These are phyloP conservation scores for Eucalyptus grandis DNA, from an alignment of 345 rosid genomes.

Conservation along the genomic window DNA sequence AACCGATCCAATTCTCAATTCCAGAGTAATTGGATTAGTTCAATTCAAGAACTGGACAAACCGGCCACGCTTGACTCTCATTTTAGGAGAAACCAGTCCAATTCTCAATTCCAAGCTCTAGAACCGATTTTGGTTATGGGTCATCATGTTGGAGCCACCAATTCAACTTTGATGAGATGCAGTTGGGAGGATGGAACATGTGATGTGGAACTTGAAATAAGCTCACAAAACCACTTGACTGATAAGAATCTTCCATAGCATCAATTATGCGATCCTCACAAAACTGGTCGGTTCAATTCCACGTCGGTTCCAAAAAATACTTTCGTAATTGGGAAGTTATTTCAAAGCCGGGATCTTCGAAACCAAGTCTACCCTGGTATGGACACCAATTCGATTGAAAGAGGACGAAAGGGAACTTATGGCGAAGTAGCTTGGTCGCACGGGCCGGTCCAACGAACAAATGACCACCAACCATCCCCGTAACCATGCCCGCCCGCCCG, in stretches of 20 bases:
- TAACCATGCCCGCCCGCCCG: not conserved
- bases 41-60: not conserved
- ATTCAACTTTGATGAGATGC: not conserved
- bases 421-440: not conserved
- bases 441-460: not conserved
- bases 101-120: not conserved
- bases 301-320: not conserved
- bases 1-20: too few relatives aligned
- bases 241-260: not conserved
- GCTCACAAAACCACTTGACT: not conserved
- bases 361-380: not conserved
- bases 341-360: not conserved
- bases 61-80: not conserved
- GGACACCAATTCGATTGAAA: not conserved
- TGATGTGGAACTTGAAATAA: not conserved
- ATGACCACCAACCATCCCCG: not conserved
- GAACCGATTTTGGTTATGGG: fast-evolving
- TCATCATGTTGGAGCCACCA: not conserved
- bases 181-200: not conserved
- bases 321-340: not conserved
- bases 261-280: not conserved
- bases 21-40: fast-evolving
- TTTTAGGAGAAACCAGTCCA: fast-evolving
- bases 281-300: not conserved
- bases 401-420: not conserved